Evolutionary conservation across 2,329 filamentous ascomycete species (phyloP), one percentile per base, ranked within the genome.

Genomic region (Dactylellina drechsleri): DNA sequence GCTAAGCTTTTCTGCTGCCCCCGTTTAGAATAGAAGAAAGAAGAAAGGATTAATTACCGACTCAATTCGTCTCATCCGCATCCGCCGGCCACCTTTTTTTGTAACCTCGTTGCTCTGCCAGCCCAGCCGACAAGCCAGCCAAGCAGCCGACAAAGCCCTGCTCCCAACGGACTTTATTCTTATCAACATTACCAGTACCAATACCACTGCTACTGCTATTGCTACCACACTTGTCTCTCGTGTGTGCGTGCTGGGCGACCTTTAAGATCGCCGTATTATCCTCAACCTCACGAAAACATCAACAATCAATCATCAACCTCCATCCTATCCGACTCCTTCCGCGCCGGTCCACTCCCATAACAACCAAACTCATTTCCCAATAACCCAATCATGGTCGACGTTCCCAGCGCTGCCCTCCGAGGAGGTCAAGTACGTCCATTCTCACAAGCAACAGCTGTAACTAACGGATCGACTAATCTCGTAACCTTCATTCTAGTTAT

Each of bases 401-500:
- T 75, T 40, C 59, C 59, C 20, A 18, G 50, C 31, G 56, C 58
- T 20, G 64, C 64, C 47, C 16, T 75, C 47, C 41, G 71, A 47
- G 64, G 64, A 45, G 52, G 52, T 15, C 71, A 75, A 62, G 71
- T 75, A 67, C 6, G 16, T 16, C 18, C 10, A 10, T 20, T 16
- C 41, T 58, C 5, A 36, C 13, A 18, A 15, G 23, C 31, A 52
- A 20, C n/a, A 26, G 15, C 1, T 8, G 18, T 52, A 23, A 23
- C 4, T 4, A 4, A 23, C 4, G 23, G 4, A 23, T 23, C 23
- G 4, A 5, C 18, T 26, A 16, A 57, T 49, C 36, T 16, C 15
- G 31, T 8, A 26, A 56, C 57, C 20, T 3, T 28, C 4, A 1
- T 45, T 8, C 15, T 26, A 79, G 75, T 71, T 78, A 58, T 61